phyloP scores from a whole-genome alignment of 108 stramenopile genomes.

The Nitzschia inconspicua region DNA sequence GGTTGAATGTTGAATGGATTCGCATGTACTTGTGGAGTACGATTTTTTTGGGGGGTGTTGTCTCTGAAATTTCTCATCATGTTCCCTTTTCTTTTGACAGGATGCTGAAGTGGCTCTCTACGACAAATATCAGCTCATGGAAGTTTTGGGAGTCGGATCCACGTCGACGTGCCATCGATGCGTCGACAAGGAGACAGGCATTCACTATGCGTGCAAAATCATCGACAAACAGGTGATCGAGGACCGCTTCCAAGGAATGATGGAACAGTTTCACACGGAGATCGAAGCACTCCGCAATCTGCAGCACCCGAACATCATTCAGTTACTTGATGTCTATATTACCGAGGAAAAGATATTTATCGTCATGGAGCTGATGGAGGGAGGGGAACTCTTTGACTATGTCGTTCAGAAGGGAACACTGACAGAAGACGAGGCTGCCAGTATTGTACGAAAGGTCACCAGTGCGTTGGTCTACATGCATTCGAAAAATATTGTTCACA shows the following conservation, averaged over 20 bases:
- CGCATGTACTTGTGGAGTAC: background rate
- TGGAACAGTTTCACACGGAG: constrained; percentile 95
- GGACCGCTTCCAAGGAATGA: constrained; percentile 80
- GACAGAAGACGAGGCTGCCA: constrained; percentile 87
- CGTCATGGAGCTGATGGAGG: constrained; percentile 97
- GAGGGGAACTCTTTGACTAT: constrained; percentile 98
- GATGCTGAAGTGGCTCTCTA: constrained; percentile 66
- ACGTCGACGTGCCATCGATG: constrained; percentile 95
- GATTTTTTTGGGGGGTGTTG: background rate
- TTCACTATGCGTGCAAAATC: constrained; percentile 92
- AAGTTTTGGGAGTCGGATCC: constrained; percentile 94
- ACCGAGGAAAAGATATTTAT: constrained; percentile 91
- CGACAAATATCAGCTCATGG: constrained; percentile 84
- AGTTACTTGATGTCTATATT: constrained; percentile 90
- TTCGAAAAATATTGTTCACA: constrained; percentile 89
- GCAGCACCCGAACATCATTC: constrained; percentile 93
- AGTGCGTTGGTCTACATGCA: constrained; percentile 97
- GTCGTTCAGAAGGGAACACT: constrained; percentile 93
- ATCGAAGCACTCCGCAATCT: constrained; percentile 73
- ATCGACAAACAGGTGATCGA: constrained; percentile 94
- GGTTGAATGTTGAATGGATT: background rate
- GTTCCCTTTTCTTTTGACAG: constrained; percentile 10
- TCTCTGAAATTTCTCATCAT: background rate
- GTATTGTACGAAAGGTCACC: constrained; percentile 88
- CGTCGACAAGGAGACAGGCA: constrained; percentile 42